Evolutionary conservation across 108 stramenopile species (phyloP).

Genomic region (Cyclotella sp.): DNA sequence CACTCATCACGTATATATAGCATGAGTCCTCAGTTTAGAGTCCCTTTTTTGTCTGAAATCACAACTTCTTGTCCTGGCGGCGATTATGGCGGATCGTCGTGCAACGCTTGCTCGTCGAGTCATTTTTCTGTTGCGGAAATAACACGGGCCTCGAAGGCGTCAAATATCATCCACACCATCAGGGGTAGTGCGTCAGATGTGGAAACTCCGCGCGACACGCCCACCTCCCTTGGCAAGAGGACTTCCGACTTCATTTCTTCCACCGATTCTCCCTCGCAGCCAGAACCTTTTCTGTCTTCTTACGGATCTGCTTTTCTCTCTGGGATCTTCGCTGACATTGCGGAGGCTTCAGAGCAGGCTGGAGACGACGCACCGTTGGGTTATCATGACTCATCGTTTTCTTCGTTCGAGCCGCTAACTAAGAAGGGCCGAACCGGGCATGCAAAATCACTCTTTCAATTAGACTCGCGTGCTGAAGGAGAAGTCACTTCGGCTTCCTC

Average conservation of each 20-base stretch:
- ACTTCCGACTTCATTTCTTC: constrained; percentile 27
- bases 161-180: constrained; percentile 28
- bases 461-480: constrained; percentile 24
- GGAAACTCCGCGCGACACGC: background rate
- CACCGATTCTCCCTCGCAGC: background rate
- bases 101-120: constrained; percentile 48
- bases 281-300: constrained; percentile 40
- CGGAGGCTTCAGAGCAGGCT: constrained; percentile 21
- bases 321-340: constrained; percentile 52
- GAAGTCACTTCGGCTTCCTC: constrained; percentile 4
- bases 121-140: constrained; percentile 18
- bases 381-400: constrained; percentile 5
- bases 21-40: constrained; percentile 62
- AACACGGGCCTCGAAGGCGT: constrained; percentile 13
- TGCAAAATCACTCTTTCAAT: constrained; percentile 25
- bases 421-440: constrained; percentile 40
- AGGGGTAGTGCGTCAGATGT: constrained; percentile 26
- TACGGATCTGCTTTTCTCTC: constrained; percentile 52
- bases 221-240: constrained; percentile 27
- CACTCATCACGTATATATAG: constrained; percentile 49
- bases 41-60: constrained; percentile 19
- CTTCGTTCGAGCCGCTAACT: constrained; percentile 12
- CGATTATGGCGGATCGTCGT: constrained; percentile 11
- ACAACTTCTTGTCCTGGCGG: constrained; percentile 25
- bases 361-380: background rate